Base-by-base conservation (phyloP, 495 filamentous ascomycete species). In the Daldinia grandis region DNA sequence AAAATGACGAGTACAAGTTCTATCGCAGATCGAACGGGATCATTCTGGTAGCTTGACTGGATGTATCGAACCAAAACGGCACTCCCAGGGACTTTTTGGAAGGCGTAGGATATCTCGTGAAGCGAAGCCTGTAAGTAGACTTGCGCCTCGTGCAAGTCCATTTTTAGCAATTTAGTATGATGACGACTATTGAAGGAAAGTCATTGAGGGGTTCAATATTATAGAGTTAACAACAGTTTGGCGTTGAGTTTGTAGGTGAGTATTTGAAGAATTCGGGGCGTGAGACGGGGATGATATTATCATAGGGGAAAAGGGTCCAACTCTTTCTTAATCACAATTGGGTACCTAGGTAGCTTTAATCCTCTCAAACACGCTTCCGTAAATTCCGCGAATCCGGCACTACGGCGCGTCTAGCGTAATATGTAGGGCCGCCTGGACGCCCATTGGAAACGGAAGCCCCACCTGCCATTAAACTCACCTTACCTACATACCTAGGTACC, bases 1-100 rank as follows among this genome's bases (percentile, higher is more conserved):
- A 99, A 99, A 54, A 99, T 87, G 68, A 99, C 93, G 54, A 99
- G 88, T 61, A 98, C 90, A 38, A 99, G 83, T 78, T 99, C 95
- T 70, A 99, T 92, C 1, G 94, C 93, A 25, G 91, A 95, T 21
- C 95, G 90, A 61, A 98, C 87, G 12, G 95, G 95, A 64, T 99
- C 95, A 79, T 99, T 91, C 81, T 98, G 95, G 81, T 99, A 98
- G 76, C 93, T 97, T 37, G 92, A 95, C 78, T 92, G 92, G 69
- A 99, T 91, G 76, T 99, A 99, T 64, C 95, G 91, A 59, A 97
- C 87, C 72, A 98, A 85, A 70, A 99, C 97, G 21, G 95, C 91
- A 19, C 94, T 97, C 49, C 95, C 95, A 42, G 95, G 95, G 57
- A 99, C 83, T 72, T 90, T 91, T 65, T 97, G 93, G 79, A 99